These are phyloP conservation scores for Rutstroemia sp. DNA, from an alignment of 2,329 filamentous ascomycete genomes.

Conservation along the genomic window DNA sequence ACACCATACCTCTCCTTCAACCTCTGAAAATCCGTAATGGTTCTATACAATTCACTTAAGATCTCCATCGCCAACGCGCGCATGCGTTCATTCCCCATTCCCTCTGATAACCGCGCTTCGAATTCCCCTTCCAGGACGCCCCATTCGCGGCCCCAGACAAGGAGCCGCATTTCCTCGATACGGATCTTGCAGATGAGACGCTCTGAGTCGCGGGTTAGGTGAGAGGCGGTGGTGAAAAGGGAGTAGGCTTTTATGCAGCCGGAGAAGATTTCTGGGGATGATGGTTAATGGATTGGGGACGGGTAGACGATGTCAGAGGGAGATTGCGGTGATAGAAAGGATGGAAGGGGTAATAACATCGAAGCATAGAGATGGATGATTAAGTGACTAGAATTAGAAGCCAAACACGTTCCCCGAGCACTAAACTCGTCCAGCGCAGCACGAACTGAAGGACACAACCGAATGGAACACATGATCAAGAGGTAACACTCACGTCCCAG, in stretches of 20 bases:
- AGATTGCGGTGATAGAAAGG: too few relatives aligned
- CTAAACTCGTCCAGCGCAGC: too few relatives aligned
- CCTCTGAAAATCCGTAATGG: slow-evolving; percentile 38
- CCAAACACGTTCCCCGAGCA: too few relatives aligned
- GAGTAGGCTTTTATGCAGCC: slow-evolving; percentile 40
- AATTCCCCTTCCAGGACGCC: slow-evolving; percentile 39
- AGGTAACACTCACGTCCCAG: slow-evolving; percentile 28
- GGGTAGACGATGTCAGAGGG: too few relatives aligned
- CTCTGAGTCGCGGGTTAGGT: slow-evolving; percentile 37
- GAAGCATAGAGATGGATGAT: too few relatives aligned
- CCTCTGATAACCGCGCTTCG: slow-evolving; percentile 30
- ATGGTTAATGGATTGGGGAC: too few relatives aligned
- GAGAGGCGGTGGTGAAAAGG: slow-evolving; percentile 36
- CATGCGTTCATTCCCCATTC: slow-evolving; percentile 30
- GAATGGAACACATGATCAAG: too few relatives aligned
- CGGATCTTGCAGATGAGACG: slow-evolving; percentile 40
- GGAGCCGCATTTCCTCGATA: slow-evolving; percentile 42
- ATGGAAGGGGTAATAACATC: too few relatives aligned
- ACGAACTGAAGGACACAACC: too few relatives aligned
- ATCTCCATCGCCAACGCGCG: slow-evolving; percentile 35
- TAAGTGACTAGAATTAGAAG: too few relatives aligned
- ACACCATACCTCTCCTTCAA: slow-evolving; percentile 38
- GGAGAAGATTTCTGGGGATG: slow-evolving; percentile 33
- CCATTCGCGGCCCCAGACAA: slow-evolving; percentile 42
- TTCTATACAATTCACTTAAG: slow-evolving; percentile 36